A percentile compares a stretch with the other conserved stretches of the same genome.
Evolutionary conservation across 495 filamentous ascomycete genomes (phyloP).

Genomic region (Penicillium salamii): DNA sequence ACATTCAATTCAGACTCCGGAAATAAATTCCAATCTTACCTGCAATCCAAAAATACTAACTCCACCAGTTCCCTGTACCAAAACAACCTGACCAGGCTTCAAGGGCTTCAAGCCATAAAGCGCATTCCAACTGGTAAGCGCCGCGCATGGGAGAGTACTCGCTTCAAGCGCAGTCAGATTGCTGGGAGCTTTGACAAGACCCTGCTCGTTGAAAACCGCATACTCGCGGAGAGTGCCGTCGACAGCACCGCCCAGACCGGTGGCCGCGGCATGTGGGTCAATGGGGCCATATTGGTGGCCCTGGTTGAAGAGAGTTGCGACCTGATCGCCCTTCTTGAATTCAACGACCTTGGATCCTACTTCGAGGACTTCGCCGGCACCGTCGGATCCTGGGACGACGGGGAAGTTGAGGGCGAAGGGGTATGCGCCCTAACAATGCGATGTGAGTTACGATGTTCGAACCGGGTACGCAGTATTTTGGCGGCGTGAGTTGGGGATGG

Average conservation of each 20-base stretch:
- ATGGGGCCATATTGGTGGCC: constrained; percentile 63
- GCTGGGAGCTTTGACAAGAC: constrained; percentile 61
- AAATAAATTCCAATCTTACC: constrained; percentile 36
- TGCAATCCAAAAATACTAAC: constrained; percentile 76
- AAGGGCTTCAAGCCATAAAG: constrained; percentile 68
- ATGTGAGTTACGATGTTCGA: too few species aligned
- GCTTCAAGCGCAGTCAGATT: constrained; percentile 63
- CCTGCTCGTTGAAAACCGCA: constrained; percentile 65
- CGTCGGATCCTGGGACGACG: constrained; percentile 73
- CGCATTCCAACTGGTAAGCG: constrained; percentile 78
- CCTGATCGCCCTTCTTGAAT: constrained; percentile 70
- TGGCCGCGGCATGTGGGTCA: constrained; percentile 33
- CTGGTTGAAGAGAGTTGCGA: constrained; percentile 79
- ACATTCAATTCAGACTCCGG: background rate
- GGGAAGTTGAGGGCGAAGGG: constrained; percentile 57
- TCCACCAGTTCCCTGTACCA: constrained; percentile 81
- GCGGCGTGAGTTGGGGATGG: background rate
- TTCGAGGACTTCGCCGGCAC: constrained; percentile 68
- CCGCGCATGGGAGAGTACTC: constrained; percentile 69
- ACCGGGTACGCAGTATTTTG: too few species aligned
- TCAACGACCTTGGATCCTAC: constrained; percentile 64
- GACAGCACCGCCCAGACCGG: constrained; percentile 67
- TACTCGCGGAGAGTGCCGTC: constrained; percentile 74
- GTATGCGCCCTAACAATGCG: constrained; percentile 69
- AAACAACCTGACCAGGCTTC: constrained; percentile 65